Base-by-base conservation (phyloP, 768 basidiomycete genomes). In the Saitozyma podzolica region DNA sequence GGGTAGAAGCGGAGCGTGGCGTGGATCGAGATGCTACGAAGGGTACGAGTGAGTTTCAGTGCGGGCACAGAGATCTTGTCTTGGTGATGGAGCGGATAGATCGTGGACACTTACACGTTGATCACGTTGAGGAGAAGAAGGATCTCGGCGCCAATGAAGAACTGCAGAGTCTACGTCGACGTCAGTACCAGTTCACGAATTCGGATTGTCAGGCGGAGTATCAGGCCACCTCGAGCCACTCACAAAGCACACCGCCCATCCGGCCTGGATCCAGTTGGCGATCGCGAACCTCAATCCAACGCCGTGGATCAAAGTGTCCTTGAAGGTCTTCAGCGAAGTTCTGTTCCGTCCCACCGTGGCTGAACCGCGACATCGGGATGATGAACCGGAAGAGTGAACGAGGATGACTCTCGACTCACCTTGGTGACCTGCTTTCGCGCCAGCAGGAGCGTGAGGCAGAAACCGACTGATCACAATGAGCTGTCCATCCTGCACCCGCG, bases 241-340 rank as follows among this genome's bases (percentile, higher is more conserved):
- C 66, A 89, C 88, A 85, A 88, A 92, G 64, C 86, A 82, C 29
- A 92, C 83, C 0, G 89, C 87, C 89, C 90, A 93, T 0, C 84
- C 73, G 0, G 87, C 90, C 86, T 90, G 88, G 4, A 88, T 68
- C 85, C 89, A 88, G 66, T 95, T 92, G 2, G 90, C 84, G 16
- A 88, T 73, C 2, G 91, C 88, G 49, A 94, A 84, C 7, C 87
- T 84, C 3, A 88, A 71, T 0, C 91, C 93, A n/a, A 92, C 89
- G 9, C 87, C 92, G 72, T 90, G 87, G 2, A 88, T 84, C 3
- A 92, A 76, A 0, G 89, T 84, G 58, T 80, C 83, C 87, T 89
- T 66, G 9, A 7, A 5, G 8, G 39, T 4, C 3, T 3, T 47
- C 16, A 50, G 41, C 17, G 40, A 29, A 5, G 41, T 14, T 47